These are phyloP conservation scores for Rhinocladiella similis DNA, from an alignment of 2,329 filamentous ascomycete genomes.

Conservation along the genomic window DNA sequence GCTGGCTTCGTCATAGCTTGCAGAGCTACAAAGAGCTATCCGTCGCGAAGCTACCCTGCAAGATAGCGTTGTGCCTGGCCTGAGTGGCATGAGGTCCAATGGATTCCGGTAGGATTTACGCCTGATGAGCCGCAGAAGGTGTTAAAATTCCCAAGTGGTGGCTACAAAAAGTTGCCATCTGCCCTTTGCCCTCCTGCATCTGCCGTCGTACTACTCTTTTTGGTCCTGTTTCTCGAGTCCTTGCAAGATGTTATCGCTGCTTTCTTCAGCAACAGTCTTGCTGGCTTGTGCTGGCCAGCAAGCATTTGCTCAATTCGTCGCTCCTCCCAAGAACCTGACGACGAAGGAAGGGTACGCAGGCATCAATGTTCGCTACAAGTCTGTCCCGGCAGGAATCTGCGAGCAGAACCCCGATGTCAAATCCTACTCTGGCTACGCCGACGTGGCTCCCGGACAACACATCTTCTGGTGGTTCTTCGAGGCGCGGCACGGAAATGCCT, in stretches of 20 bases:
- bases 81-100: too few species aligned
- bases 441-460: conserved; percentile 52
- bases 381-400: conserved; percentile 49
- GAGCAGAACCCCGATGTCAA: conserved; percentile 52
- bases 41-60: background rate
- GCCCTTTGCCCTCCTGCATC: background rate
- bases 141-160: background rate
- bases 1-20: background rate
- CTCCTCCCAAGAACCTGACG: conserved; percentile 39
- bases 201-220: too few species aligned
- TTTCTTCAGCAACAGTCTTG: conserved; percentile 17
- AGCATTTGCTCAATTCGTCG: conserved; percentile 38
- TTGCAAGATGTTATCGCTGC: conserved; percentile 13
- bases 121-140: too few species aligned
- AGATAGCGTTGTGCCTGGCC: too few species aligned
- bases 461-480: conserved; percentile 51
- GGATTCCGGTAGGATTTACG: too few species aligned
- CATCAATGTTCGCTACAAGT: conserved; percentile 49
- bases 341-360: conserved; percentile 39
- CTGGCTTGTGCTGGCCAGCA: conserved; percentile 16
- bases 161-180: conserved; percentile 6
- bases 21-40: background rate
- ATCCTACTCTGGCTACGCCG: conserved; percentile 61
- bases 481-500: conserved; percentile 36
- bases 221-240: too few species aligned